phyloP scores from a whole-genome alignment of 129 eudicot genomes.

The Arctium minus region DNA sequence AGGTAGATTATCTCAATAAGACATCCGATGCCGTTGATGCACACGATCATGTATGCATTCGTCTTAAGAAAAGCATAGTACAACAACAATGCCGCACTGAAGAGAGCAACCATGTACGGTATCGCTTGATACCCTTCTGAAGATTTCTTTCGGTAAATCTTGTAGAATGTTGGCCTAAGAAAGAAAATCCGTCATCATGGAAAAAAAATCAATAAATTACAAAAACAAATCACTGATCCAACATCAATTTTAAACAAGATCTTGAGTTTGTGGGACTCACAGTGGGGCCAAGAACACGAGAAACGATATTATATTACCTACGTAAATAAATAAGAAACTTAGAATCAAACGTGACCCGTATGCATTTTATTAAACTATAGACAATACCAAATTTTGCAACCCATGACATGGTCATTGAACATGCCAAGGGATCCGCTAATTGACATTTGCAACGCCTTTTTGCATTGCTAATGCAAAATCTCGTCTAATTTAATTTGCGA shows the following conservation, averaged over 20 bases:
- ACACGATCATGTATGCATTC: slow-evolving; percentile 45
- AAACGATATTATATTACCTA: slow-evolving; percentile 54
- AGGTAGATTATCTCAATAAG: slow-evolving; percentile 41
- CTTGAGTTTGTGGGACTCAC: slow-evolving; percentile 33
- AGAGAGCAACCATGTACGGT: slow-evolving; percentile 51
- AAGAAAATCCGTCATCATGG: neutral
- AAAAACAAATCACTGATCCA: no score
- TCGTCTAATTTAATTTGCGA: neutral
- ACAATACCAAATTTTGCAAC: neutral
- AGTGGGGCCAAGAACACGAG: slow-evolving; percentile 48
- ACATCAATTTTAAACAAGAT: neutral
- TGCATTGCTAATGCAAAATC: neutral
- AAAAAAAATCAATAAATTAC: neutral
- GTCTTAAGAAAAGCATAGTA: slow-evolving; percentile 55
- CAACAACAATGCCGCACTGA: slow-evolving; percentile 47
- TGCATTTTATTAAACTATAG: neutral
- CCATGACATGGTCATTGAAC: neutral
- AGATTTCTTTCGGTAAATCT: slow-evolving; percentile 46
- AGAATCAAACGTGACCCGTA: neutral
- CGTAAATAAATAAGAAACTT: neutral
- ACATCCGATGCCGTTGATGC: slow-evolving; percentile 57
- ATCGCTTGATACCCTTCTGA: slow-evolving; percentile 52
- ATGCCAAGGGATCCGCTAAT: neutral
- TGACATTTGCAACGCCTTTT: neutral
- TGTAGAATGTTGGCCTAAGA: slow-evolving; percentile 53